Evolutionary conservation across 352 stramenopile species (phyloP), one percentile per base, ranked within the genome.

Genomic region (Blastocystis hominis): DNA sequence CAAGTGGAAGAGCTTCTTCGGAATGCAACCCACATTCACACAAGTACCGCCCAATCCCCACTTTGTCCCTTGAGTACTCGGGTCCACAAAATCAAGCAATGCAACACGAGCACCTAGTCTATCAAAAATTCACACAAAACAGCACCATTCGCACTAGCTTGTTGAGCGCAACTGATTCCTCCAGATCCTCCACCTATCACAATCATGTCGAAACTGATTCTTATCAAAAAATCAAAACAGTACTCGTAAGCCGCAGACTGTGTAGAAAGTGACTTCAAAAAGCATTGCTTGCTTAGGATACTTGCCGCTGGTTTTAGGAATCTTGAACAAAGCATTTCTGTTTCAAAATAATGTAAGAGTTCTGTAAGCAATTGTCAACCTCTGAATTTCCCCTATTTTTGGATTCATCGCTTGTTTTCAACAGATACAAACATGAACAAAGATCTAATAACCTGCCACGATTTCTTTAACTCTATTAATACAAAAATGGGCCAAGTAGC

Each of bases 1-100:
- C 89, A 97, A 93, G 89, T 99, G 96, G 94, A 98, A 98, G 15
- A 99, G 91, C 90, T 99, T 99, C 91, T 98, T 99, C 38, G 97
- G 96, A 89, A 99, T 98, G 88, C 97, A 99, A 20, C 96, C 96
- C 3, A 99, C 96, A 90, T 99, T 99, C 78, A 99, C 96, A 88
- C 96, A 99, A 40, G 96, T 99, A 64, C 96, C 96, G 50, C 94
- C 94, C 44, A 97, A 92, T 17, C 94, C 94, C 94, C 94, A 97
- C 44, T 90, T 92, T 40, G 93, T 96, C 42, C 93, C 93, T 24
- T 92, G 91, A 0, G 94, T 94, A 59, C 92, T 97, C 10, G 94
- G 94, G 76, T 95, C 94, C 42, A 96, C 96, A 90, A 97, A 98
- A 91, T 98, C 96, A 47, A 98, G 91, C 62, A 98, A 92, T 3